Conservation (phyloP, 768 basidiomycete genomes). For the Rhizopogon sp. region DNA sequence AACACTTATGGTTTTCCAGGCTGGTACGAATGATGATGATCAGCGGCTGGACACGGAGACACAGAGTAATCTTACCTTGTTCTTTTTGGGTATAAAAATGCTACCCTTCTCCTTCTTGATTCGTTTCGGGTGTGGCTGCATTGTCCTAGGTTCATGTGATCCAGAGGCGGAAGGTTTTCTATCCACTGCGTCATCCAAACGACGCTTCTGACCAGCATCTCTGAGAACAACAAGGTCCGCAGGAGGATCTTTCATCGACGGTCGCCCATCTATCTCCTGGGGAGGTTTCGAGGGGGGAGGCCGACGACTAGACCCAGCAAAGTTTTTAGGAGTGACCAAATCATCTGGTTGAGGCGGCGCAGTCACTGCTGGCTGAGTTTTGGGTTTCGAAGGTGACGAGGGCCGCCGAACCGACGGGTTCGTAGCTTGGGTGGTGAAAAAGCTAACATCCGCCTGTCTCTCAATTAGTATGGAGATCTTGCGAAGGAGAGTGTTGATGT, state of each 20-base stretch:
- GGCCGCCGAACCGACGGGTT: constrained; percentile 11
- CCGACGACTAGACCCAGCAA: constrained; percentile 24
- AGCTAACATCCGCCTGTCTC: constrained; percentile 29
- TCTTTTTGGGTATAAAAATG: constrained; percentile 64
- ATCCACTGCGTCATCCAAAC: constrained; percentile 5
- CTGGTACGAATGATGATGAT: not conserved
- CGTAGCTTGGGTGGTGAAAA: constrained; percentile 30
- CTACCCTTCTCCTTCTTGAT: constrained; percentile 28
- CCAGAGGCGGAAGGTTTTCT: constrained; percentile 12
- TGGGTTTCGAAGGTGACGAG: constrained; percentile 18
- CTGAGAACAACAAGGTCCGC: not conserved
- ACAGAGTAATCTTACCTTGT: constrained; percentile 13
- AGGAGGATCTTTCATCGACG: constrained; percentile 6
- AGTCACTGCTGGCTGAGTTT: constrained; percentile 7
- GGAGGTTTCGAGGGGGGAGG: not conserved
- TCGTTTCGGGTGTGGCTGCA: constrained; percentile 25
- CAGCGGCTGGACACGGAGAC: not conserved
- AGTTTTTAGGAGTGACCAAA: constrained; percentile 34
- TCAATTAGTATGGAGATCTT: not conserved
- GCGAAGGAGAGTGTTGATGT: not conserved
- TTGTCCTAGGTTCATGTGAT: constrained; percentile 16
- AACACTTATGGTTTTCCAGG: not conserved
- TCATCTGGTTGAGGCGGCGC: constrained; percentile 22
- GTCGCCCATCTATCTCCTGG: not conserved
- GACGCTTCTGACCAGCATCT: constrained; percentile 16